Evolutionary conservation across 257 asterid species (phyloP).

Genomic region (Jacaranda mimosifolia): DNA sequence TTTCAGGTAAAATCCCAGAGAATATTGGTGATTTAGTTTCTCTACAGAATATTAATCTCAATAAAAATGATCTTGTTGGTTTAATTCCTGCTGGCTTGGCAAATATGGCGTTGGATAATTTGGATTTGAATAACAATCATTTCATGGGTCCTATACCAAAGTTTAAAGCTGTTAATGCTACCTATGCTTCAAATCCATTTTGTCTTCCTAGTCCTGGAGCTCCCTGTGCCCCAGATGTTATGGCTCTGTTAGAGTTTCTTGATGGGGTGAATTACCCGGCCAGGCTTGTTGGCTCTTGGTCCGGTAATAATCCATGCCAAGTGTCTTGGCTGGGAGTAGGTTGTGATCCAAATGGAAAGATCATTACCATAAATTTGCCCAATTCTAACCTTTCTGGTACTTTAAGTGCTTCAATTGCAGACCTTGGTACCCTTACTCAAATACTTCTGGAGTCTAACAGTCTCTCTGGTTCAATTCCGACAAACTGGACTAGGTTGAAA

Average conservation of each 20-base stretch:
- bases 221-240: slow-evolving; percentile 68
- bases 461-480: slow-evolving; percentile 70
- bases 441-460: slow-evolving; percentile 66
- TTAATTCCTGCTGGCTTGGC: slow-evolving; percentile 69
- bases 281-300: slow-evolving; percentile 79
- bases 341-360: slow-evolving; percentile 58
- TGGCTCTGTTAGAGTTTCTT: slow-evolving; percentile 76
- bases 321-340: slow-evolving; percentile 75
- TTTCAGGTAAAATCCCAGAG: slow-evolving; percentile 80
- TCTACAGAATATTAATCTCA: slow-evolving; percentile 66
- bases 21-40: slow-evolving; percentile 63
- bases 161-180: slow-evolving; percentile 62
- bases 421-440: slow-evolving; percentile 66
- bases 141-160: slow-evolving; percentile 85
- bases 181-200: slow-evolving; percentile 62
- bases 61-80: slow-evolving; percentile 81
- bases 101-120: slow-evolving; percentile 49
- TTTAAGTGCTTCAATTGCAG: slow-evolving; percentile 70
- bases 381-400: slow-evolving; percentile 69
- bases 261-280: slow-evolving; percentile 75
- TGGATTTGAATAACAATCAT: slow-evolving; percentile 82
- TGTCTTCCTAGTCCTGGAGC: slow-evolving; percentile 62
- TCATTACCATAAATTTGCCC: slow-evolving; percentile 62
- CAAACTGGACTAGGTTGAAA: slow-evolving; percentile 68
- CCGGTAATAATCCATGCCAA: slow-evolving; percentile 73